Evolutionary conservation across 306 rosid genomes (phyloP).

Genomic region (Morella rubra): DNA sequence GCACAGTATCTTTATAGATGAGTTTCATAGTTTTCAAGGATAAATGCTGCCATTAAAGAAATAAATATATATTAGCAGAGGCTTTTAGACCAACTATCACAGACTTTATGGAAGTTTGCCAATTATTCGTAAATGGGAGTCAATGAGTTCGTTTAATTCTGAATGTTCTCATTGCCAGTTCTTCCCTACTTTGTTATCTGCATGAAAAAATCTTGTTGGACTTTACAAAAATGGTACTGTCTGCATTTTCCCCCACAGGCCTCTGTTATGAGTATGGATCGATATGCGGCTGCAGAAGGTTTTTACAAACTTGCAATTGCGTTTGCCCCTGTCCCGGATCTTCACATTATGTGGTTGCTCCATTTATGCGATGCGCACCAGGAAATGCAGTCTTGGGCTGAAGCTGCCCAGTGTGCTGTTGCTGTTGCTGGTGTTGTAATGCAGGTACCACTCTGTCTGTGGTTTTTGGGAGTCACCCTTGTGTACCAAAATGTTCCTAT

Average conservation of each 20-base stretch:
- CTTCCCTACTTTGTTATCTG: background rate
- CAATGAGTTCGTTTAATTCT: background rate
- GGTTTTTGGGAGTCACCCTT: background rate
- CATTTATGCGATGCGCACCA: constrained; percentile 98
- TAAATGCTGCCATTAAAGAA: too few relatives aligned
- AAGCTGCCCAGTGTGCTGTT: constrained; percentile 99
- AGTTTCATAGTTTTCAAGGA: background rate
- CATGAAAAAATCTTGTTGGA: constrained; percentile 2
- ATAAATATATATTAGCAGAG: background rate
- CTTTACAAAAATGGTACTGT: constrained; percentile 1
- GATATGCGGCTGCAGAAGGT: constrained; percentile 96
- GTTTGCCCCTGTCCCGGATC: constrained; percentile 99
- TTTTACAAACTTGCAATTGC: constrained; percentile 94
- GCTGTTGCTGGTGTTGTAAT: constrained; percentile 98
- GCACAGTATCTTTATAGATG: background rate
- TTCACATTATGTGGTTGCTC: constrained; percentile 98
- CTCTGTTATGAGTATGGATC: constrained; percentile 86
- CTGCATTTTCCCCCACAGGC: constrained; percentile 48
- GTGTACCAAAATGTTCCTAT: background rate
- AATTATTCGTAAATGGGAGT: background rate
- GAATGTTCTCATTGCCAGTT: background rate
- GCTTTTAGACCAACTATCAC: background rate
- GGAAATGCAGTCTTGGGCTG: constrained; percentile 99
- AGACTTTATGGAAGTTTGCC: background rate
- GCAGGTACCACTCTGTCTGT: constrained; percentile 58